These are phyloP conservation scores for Zygoascus flipseniorum DNA, from an alignment of 805 yeast species.

Conservation along the genomic window DNA sequence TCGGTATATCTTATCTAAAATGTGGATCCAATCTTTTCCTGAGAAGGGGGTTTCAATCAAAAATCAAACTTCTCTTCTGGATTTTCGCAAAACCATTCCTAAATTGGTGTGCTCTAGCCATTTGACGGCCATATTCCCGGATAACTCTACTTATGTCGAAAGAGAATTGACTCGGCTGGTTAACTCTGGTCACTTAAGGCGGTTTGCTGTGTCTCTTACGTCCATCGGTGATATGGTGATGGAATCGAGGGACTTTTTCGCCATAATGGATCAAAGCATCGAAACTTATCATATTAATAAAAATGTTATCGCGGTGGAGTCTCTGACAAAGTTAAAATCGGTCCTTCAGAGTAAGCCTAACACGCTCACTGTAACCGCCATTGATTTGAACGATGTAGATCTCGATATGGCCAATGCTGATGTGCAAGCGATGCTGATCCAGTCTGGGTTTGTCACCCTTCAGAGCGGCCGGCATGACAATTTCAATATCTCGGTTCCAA, in stretches of 20 bases:
- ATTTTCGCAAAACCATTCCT: slow-evolving; percentile 24
- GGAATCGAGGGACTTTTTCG: slow-evolving; percentile 16
- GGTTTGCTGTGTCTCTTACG: slow-evolving; percentile 23
- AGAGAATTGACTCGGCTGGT: slow-evolving; percentile 22
- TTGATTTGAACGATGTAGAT: slow-evolving; percentile 18
- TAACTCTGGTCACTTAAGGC: slow-evolving; percentile 21
- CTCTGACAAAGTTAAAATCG: slow-evolving; percentile 12
- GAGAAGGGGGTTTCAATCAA: slow-evolving; percentile 18
- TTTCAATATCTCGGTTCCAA: slow-evolving; percentile 28
- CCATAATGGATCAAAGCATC: slow-evolving; percentile 1
- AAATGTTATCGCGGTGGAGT: background rate
- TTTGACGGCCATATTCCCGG: slow-evolving; percentile 29
- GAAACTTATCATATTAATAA: slow-evolving; percentile 3
- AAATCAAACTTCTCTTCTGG: slow-evolving; percentile 19
- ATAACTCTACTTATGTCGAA: slow-evolving; percentile 30
- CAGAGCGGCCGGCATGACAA: slow-evolving; percentile 25
- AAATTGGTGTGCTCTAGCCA: slow-evolving; percentile 27
- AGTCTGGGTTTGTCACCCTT: slow-evolving; percentile 29
- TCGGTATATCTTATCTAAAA: slow-evolving; percentile 16
- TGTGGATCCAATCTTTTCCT: slow-evolving; percentile 27
- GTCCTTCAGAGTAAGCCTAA: slow-evolving; percentile 23
- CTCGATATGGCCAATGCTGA: slow-evolving; percentile 9
- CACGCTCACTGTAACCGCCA: slow-evolving; percentile 19
- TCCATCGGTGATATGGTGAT: slow-evolving; percentile 28
- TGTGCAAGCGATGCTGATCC: slow-evolving; percentile 16